Evolutionary conservation across 2,329 filamentous ascomycete species (phyloP), one percentile per base, ranked within the genome.

Genomic region (Clarireedia sp.): DNA sequence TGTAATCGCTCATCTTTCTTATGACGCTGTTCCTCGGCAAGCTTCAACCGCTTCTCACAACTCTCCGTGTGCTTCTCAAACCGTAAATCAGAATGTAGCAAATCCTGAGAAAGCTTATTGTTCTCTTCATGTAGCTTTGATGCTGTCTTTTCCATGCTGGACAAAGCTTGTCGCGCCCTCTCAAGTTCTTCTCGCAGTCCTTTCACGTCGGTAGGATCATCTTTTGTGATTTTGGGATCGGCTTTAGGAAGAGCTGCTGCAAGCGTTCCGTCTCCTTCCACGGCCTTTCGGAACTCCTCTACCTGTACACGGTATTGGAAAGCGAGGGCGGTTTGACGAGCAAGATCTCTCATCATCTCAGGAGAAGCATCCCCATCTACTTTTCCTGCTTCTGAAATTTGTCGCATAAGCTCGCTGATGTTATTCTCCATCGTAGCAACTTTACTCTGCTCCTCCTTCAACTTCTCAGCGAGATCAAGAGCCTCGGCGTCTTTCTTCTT

Each of bases 401-500:
- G 78, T 5, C 77, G 74, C 52, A 83, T 79, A 57, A 88, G 73
- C 54, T 85, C 77, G 2, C 78, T 74, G 51, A 85, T 77, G 63
- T 76, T 78, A 57, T 76, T 74, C 67, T 90, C 86, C 73, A 89
- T 82, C 53, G 75, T 71, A 29, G 76, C 72, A 24, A 86, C 81
- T 65, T 80, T 86, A 59, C 79, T 76, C 60, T 85, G 83, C 66
- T 90, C 86, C 57, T 86, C 81, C 57, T 79, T 79, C 37, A 92
- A 76, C 63, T 82, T 80, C 57, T 82, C 79, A 21, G 78, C 77
- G 49, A 91, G 71, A 55, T 86, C 78, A 24, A 80, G 78, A 21
- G 85, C 84, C 68, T 90, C 85, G 17, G 77, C 75, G 65, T 92
- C 88, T 69, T 90, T 91, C 71, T 86, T 81, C 67, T 85, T 84